Base-by-base conservation (phyloP, 2,329 filamentous ascomycete genomes). In the Allantophomopsis cytisporea region DNA sequence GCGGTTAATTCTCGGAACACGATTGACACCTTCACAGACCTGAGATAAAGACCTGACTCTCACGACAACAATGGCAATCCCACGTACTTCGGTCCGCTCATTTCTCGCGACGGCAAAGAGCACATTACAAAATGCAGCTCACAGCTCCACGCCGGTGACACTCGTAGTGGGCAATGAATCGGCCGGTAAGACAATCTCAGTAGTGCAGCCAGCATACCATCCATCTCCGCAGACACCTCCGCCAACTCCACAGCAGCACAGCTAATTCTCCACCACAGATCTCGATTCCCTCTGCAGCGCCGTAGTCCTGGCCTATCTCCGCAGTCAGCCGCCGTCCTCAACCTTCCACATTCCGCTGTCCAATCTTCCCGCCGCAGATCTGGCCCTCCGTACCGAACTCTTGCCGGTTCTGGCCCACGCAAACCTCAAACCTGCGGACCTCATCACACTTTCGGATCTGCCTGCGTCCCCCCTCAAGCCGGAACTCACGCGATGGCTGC, bases 231-330 rank as follows among this genome's bases (percentile, higher is more conserved):
- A 36, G 35, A 20, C 7, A 7, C 18, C 35, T 12, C 34, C 17
- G 11, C n/a, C 30, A 2, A n/a, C 13, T 23, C 23, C 12, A 17
- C 11, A 35, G 12, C 23, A 10, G n/a, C 40, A 18, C 36, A 35
- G 33, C 31, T 44, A 37, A 39, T 31, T 28, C 31, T 11, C 14
- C 14, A 31, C 14, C 40, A 20, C 18, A 83, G 84, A 91, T 49
- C 76, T 91, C 40, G 84, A 91, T 60, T 88, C 83, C 2, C 71
- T 91, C 48, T 83, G 80, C 57, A 80, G 76, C 20, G 74, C 83
- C 18, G 60, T 91, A 14, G 60, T 88, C 18, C 75, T 81, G 43
- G 81, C 84, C 41, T 91, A 88, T 58, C 63, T 89, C 31, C 73
- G 76, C 46, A 50, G 34, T 51, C 58, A 52, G 50, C 57, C 44